These are phyloP conservation scores for Salix arbutifolia DNA, from an alignment of 345 rosid genomes.

Conservation along the genomic window DNA sequence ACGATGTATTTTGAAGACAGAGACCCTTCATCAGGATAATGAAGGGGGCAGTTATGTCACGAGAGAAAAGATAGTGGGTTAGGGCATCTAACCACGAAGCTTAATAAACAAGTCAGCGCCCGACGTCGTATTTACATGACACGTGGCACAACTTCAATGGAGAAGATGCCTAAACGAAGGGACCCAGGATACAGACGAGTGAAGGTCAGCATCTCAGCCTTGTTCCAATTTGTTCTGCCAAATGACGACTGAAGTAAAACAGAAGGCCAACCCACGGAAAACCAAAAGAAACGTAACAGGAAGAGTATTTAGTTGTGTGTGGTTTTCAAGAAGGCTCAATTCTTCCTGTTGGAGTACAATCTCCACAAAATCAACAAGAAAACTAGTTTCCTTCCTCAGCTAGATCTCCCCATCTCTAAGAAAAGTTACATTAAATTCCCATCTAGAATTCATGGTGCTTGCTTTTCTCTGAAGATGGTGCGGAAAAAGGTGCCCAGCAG, in stretches of 20 bases:
- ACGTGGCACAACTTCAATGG: constrained; percentile 6
- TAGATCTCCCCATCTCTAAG: constrained; percentile 5
- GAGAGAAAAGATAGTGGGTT: not conserved
- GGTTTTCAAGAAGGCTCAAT: constrained; percentile 4
- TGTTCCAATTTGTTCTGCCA: constrained; percentile 23
- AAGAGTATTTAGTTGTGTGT: constrained; percentile 24
- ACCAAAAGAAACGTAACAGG: constrained; percentile 5
- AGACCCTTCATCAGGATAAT: not conserved
- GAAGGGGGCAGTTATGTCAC: constrained; percentile 14
- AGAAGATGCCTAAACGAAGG: constrained; percentile 14
- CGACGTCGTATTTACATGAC: not conserved
- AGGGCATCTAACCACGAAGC: constrained; percentile 5
- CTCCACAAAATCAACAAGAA: not conserved
- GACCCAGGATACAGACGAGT: constrained; percentile 17
- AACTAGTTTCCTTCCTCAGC: constrained; percentile 22
- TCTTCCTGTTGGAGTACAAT: not conserved
- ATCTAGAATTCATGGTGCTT: constrained; percentile 13
- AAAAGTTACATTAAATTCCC: constrained; percentile 12
- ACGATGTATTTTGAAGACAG: not conserved
- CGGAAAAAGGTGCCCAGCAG: constrained; percentile 55
- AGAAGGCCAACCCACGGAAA: not conserved
- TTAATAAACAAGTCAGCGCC: not conserved
- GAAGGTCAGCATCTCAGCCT: constrained; percentile 30
- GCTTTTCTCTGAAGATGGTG: constrained; percentile 62
- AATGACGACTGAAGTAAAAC: constrained; percentile 10